Evolutionary conservation across 495 filamentous ascomycete genomes (phyloP).

Genomic region (Chaetomium cochliodes): DNA sequence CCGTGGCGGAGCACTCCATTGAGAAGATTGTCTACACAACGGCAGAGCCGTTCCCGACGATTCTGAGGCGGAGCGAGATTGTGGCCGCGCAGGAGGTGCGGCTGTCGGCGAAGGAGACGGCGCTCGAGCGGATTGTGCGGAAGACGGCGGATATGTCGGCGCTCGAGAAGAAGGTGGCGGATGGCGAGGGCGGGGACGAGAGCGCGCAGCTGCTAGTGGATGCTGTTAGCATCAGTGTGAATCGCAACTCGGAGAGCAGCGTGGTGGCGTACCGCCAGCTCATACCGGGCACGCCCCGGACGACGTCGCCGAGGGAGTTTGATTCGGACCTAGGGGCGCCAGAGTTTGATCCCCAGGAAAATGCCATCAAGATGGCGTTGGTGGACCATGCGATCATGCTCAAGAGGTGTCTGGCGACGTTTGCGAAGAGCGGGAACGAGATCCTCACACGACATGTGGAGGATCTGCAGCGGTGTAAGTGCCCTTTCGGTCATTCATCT

Average conservation of each 20-base stretch:
- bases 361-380: slow-evolving; percentile 79
- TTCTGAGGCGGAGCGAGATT: slow-evolving; percentile 85
- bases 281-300: slow-evolving; percentile 51
- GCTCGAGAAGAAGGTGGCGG: slow-evolving; percentile 70
- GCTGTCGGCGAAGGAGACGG: slow-evolving; percentile 77
- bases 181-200: slow-evolving; percentile 67
- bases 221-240: slow-evolving; percentile 69
- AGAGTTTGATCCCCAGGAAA: slow-evolving; percentile 66
- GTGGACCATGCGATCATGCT: slow-evolving; percentile 86
- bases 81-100: slow-evolving; percentile 60
- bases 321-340: slow-evolving; percentile 50
- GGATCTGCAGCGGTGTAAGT: slow-evolving; percentile 54
- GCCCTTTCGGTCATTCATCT: slow-evolving; percentile 5
- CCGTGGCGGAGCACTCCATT: slow-evolving; percentile 67
- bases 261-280: slow-evolving; percentile 74
- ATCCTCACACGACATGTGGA: slow-evolving; percentile 42
- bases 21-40: slow-evolving; percentile 87
- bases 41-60: slow-evolving; percentile 85
- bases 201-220: slow-evolving; percentile 62
- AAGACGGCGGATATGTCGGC: slow-evolving; percentile 82
- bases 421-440: slow-evolving; percentile 58
- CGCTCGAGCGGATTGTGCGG: slow-evolving; percentile 83
- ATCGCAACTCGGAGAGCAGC: slow-evolving; percentile 63
- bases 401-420: slow-evolving; percentile 75
- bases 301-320: slow-evolving; percentile 45